Percentiles rank a stretch among this genome's conserved stretches.
These are phyloP conservation scores for Trametes versicolor DNA, from an alignment of 1,284 basidiomycete species.

Conservation along the genomic window DNA sequence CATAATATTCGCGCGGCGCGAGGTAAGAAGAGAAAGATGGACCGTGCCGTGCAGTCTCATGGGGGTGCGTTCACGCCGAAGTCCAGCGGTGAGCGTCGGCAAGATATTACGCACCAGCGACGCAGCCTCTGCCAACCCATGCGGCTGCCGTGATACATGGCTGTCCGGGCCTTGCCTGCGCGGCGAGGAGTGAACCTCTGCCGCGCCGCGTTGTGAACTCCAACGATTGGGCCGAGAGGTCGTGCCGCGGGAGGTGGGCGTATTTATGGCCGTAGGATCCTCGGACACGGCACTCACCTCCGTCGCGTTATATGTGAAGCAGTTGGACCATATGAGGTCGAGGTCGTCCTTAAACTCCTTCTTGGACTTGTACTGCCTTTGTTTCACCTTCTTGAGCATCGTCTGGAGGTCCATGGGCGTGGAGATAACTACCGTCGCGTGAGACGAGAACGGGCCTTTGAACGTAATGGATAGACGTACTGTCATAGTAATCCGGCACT, in stretches of 20 bases:
- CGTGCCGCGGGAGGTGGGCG: constrained; percentile 4
- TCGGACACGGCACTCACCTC: constrained; percentile 60
- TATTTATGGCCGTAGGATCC: neutral
- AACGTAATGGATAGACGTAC: constrained; percentile 53
- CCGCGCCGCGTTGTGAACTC: neutral
- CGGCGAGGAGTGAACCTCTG: neutral
- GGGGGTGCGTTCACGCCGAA: neutral
- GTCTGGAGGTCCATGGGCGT: constrained; percentile 96
- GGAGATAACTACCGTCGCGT: constrained; percentile 71
- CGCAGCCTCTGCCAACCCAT: neutral
- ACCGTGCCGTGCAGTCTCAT: neutral
- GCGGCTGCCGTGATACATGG: neutral
- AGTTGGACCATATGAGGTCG: constrained; percentile 97
- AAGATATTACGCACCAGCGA: constrained; percentile 1
- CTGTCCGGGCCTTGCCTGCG: neutral
- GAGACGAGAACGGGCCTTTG: constrained; percentile 15
- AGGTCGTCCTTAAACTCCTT: constrained; percentile 93
- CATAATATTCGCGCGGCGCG: neutral
- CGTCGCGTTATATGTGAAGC: constrained; percentile 90
- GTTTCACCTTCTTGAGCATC: constrained; percentile 93
- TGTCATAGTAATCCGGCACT: constrained; percentile 90
- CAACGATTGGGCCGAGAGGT: constrained; percentile 11
- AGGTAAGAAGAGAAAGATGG: neutral
- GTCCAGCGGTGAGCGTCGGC: constrained; percentile 12
- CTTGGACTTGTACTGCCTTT: constrained; percentile 92